Evolutionary conservation across 2,329 filamentous ascomycete species (phyloP), one percentile per base, ranked within the genome.

Genomic region (Scedosporium boydii): DNA sequence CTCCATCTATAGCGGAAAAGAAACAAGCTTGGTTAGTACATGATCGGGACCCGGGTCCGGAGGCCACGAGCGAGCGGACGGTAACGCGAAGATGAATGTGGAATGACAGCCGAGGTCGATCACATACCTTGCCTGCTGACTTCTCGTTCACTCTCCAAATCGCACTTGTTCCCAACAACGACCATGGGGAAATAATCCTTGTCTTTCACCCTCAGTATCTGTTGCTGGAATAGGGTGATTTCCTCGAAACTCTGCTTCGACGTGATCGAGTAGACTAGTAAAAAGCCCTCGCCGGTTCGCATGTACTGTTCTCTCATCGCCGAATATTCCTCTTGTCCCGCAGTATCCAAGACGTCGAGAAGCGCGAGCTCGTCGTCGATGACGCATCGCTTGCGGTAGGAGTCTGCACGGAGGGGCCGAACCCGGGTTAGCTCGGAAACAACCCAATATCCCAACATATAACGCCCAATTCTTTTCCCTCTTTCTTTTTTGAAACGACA

Each of bases 181-280:
- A 98, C 96, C 82, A 99, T 98, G 69, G 95, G 95, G 82, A 99
- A 99, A 77, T 97, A 96, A 79, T 99, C 95, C 86, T 96, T 98
- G 81, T 98, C 95, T 84, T 99, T 99, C 71, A 99, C 95, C 69
- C 95, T 83, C 69, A 99, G 82, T 74, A 99, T 99, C 78, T 99
- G 95, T 82, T 98, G 93, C 78, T 98, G 93, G 79, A 98, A 98
- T 58, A 92, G 96, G 78, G 92, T 89, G 76, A 99, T 98, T 80
- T 99, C 95, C 75, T 99, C 93, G 72, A 97, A 98, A 71, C 91
- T 96, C 78, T 97, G 93, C 72, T 93, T 87, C 72, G 93, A 97
- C 63, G 91, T 97, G 80, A 99, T 99, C 69, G 93, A 96, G 83
- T 98, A 98, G 72, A 98, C 92, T 61, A 99, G 87, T 72, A 99